Evolutionary conservation across 2,329 filamentous ascomycete species (phyloP).

Genomic region (Podosphaera aphanis): DNA sequence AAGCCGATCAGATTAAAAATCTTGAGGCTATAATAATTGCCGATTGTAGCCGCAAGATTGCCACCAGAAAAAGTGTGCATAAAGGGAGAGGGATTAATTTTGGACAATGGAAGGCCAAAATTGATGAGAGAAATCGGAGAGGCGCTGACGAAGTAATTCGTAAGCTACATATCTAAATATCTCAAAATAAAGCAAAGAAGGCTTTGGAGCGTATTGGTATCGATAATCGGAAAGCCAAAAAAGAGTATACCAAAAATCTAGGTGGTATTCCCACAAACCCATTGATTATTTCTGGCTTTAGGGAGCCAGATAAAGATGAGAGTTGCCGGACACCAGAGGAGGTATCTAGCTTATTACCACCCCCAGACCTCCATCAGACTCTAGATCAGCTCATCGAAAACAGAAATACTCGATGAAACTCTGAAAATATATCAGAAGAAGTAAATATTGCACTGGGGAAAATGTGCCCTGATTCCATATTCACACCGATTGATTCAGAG

Average conservation of each 20-base stretch:
- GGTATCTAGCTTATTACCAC: background rate
- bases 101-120: background rate
- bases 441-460: background rate
- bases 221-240: background rate
- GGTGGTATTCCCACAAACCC: background rate
- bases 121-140: background rate
- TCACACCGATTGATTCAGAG: background rate
- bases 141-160: background rate
- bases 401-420: background rate
- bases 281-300: background rate
- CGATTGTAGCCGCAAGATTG: background rate
- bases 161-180: background rate
- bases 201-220: no score
- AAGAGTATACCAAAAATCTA: background rate
- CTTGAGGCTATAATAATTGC: background rate
- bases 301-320: background rate
- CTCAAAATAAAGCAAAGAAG: background rate
- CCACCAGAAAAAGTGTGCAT: no score
- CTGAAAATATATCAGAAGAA: no score
- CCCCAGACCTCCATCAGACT: background rate
- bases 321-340: background rate
- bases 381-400: background rate
- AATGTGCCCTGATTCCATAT: background rate
- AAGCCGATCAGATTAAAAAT: background rate
- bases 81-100: no score